Percentiles rank a stretch among this genome's conserved stretches.
Evolutionary conservation across 2,329 filamentous ascomycete species (phyloP).

Genomic region (Botrytis fabae): DNA sequence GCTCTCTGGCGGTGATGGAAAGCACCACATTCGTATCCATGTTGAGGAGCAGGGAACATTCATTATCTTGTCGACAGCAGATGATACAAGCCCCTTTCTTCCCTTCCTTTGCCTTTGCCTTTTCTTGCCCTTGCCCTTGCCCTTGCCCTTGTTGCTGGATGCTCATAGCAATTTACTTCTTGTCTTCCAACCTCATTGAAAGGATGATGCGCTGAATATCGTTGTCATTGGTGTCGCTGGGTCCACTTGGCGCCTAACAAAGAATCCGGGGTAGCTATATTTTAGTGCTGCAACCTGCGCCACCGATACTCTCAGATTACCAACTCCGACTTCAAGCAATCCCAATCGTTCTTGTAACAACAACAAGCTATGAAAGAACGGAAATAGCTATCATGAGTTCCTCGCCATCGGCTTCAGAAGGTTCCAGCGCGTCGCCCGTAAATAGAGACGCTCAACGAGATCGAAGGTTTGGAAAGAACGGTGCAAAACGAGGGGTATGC

Average conservation of each 20-base stretch:
- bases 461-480: slow-evolving; percentile 20
- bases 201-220: neutral
- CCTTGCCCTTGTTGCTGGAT: neutral
- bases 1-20: neutral
- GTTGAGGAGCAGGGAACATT: neutral
- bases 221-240: neutral
- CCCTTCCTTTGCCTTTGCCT: neutral
- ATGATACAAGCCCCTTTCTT: neutral
- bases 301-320: neutral
- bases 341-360: neutral
- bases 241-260: slow-evolving; percentile 1
- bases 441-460: slow-evolving; percentile 18
- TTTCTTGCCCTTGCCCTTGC: too few relatives aligned
- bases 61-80: neutral
- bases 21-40: neutral
- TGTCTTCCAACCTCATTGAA: neutral
- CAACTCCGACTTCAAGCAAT: neutral
- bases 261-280: slow-evolving; percentile 14
- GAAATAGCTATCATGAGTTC: slow-evolving; percentile 15
- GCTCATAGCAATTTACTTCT: neutral
- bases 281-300: slow-evolving; percentile 5
- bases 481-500: slow-evolving; percentile 21
- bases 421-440: neutral
- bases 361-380: slow-evolving; percentile 20
- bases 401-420: slow-evolving; percentile 16